Percentiles rank a stretch among this genome's conserved stretches.
phyloP scores from a whole-genome alignment of 225 moss, liverwort and hornwort species.

The Pleurozium schreberi region DNA sequence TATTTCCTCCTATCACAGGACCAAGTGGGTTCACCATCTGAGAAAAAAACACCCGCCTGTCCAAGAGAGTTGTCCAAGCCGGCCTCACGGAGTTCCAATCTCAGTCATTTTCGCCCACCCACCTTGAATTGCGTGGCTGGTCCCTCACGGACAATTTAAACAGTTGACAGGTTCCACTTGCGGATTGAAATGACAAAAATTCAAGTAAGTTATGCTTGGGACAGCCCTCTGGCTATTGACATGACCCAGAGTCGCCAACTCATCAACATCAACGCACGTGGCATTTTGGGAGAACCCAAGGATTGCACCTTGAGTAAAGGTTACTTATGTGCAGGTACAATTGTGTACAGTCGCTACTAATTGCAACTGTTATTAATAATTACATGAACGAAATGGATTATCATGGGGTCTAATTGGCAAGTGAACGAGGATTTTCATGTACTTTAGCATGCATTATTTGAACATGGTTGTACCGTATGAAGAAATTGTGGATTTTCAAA shows the following conservation, averaged over 20 bases:
- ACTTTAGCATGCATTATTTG: background rate
- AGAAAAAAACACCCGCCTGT: background rate
- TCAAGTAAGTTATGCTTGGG: no score
- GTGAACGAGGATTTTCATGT: background rate
- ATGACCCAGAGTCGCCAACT: background rate
- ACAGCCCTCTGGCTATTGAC: background rate
- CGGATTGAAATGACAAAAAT: background rate
- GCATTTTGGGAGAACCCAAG: background rate
- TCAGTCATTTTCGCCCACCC: background rate
- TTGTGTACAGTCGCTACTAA: no score
- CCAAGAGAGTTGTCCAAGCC: background rate
- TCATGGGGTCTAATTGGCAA: no score
- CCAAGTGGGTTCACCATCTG: background rate
- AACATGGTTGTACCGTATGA: fast-evolving
- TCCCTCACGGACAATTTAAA: background rate
- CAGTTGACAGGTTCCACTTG: background rate
- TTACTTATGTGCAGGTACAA: no score
- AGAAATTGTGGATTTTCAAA: background rate
- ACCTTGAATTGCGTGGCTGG: background rate
- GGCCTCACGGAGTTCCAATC: background rate
- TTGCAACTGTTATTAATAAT: background rate
- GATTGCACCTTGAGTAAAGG: background rate
- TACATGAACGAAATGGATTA: background rate
- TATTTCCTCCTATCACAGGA: background rate
- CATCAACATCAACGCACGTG: background rate